Evolutionary conservation across 2,329 filamentous ascomycete genomes (phyloP).

Genomic region (Claviceps sp.): DNA sequence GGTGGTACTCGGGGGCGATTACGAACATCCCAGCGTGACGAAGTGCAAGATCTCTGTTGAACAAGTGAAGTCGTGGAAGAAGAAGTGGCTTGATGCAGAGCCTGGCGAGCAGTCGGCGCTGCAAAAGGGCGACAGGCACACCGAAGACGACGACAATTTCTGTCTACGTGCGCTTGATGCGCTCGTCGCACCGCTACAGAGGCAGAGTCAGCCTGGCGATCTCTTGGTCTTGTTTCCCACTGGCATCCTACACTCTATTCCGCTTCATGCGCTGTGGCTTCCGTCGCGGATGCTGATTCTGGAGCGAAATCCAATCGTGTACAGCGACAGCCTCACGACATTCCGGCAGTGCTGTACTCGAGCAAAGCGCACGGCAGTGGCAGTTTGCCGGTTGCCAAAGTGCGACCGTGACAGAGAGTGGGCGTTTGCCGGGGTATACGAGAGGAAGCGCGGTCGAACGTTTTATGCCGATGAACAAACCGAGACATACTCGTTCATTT

Average conservation of each 20-base stretch:
- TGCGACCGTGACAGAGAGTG: neutral
- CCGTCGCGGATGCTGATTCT: neutral
- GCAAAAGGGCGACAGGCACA: neutral
- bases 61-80: neutral
- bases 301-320: conserved; percentile 2
- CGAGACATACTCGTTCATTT: neutral
- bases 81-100: conserved; percentile 1
- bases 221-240: conserved; percentile 3
- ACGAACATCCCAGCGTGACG: neutral
- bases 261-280: conserved; percentile 4
- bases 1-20: neutral
- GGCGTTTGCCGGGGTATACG: neutral
- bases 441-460: neutral
- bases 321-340: conserved; percentile 1
- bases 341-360: conserved; percentile 3
- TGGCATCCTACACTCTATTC: conserved; percentile 3
- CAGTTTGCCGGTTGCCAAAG: neutral
- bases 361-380: neutral
- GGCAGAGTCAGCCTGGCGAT: neutral
- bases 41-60: neutral
- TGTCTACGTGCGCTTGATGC: conserved; percentile 1
- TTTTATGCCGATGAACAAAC: neutral
- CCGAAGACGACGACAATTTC: conserved; percentile 1
- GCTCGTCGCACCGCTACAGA: conserved; percentile 1
- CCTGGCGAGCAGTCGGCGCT: neutral